phyloP scores from a whole-genome alignment of 192 early-diverging fungal species.

The Rhizophagus prolifer region DNA sequence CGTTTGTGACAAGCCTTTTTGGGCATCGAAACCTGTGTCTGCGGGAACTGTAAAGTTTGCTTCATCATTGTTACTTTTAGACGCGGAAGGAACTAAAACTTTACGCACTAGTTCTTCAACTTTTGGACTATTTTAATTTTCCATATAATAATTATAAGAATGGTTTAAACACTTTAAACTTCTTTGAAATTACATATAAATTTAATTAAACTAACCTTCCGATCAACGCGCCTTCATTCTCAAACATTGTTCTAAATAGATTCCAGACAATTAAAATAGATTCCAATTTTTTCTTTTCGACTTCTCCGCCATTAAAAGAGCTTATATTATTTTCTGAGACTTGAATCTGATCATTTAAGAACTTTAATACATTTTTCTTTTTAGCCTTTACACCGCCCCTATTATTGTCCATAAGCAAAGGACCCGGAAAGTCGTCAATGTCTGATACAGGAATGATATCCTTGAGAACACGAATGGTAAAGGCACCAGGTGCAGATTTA shows the following conservation, averaged over 20 bases:
- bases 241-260: slow-evolving; percentile 60
- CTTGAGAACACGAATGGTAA: slow-evolving; percentile 51
- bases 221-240: slow-evolving; percentile 61
- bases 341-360: slow-evolving; percentile 40
- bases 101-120: slow-evolving; percentile 49
- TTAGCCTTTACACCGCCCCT: slow-evolving; percentile 44
- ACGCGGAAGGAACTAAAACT: slow-evolving; percentile 36
- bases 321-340: slow-evolving; percentile 18
- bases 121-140: slow-evolving; percentile 37
- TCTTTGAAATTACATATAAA: background rate
- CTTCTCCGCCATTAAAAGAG: slow-evolving; percentile 6
- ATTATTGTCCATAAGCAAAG: slow-evolving; percentile 56
- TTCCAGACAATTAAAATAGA: slow-evolving; percentile 54
- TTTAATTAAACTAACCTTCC: slow-evolving; percentile 45
- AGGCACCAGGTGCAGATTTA: slow-evolving; percentile 53
- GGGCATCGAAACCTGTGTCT: slow-evolving; percentile 19
- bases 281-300: slow-evolving; percentile 23
- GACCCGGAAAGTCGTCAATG: slow-evolving; percentile 48
- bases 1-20: background rate
- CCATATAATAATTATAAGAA: background rate
- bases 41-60: slow-evolving; percentile 40
- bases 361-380: slow-evolving; percentile 45
- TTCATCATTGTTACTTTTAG: slow-evolving; percentile 19
- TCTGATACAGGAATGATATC: slow-evolving; percentile 39
- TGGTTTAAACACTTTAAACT: background rate